Percentiles rank a stretch among this genome's conserved stretches.
Evolutionary conservation across 768 basidiomycete genomes (phyloP).

Genomic region (Lactarius sanguifluus): DNA sequence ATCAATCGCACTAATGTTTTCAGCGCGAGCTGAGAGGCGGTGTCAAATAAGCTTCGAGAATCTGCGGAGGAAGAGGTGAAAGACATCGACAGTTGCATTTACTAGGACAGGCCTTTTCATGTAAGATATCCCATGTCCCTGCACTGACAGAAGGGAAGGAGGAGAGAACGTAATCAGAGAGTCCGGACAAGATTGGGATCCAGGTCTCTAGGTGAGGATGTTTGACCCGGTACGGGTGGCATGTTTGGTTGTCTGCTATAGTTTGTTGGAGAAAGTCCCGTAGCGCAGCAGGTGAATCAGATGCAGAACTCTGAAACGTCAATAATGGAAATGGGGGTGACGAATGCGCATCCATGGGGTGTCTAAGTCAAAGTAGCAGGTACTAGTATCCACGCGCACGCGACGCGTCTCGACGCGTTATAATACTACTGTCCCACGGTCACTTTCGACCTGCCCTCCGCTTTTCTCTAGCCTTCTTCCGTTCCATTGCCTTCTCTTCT

Average conservation of each 20-base stretch:
- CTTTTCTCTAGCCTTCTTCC: constrained; percentile 77
- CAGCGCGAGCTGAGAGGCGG: constrained; percentile 46
- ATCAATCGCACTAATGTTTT: constrained; percentile 53
- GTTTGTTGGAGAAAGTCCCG: constrained; percentile 26
- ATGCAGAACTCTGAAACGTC: constrained; percentile 25
- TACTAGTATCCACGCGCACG: neutral
- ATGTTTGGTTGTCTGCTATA: constrained; percentile 26
- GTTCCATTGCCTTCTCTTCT: constrained; percentile 91
- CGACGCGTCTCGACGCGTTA: neutral
- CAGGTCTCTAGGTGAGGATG: constrained; percentile 43
- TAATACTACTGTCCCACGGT: neutral
- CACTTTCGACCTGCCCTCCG: constrained; percentile 74
- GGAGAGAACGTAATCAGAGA: constrained; percentile 50
- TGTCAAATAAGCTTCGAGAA: constrained; percentile 53
- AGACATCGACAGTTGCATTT: constrained; percentile 53
- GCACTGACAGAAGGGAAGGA: constrained; percentile 55
- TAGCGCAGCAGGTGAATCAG: constrained; percentile 28
- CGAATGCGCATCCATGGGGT: constrained; percentile 24
- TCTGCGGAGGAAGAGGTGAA: constrained; percentile 48
- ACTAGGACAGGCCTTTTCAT: constrained; percentile 60
- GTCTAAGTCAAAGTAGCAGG: constrained; percentile 13
- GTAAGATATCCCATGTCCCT: constrained; percentile 52
- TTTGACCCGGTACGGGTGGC: constrained; percentile 21
- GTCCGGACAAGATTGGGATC: constrained; percentile 48
- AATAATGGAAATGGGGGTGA: constrained; percentile 27